Conservation (phyloP, 495 filamentous ascomycete genomes). For the Aspergillus bridgeri region DNA sequence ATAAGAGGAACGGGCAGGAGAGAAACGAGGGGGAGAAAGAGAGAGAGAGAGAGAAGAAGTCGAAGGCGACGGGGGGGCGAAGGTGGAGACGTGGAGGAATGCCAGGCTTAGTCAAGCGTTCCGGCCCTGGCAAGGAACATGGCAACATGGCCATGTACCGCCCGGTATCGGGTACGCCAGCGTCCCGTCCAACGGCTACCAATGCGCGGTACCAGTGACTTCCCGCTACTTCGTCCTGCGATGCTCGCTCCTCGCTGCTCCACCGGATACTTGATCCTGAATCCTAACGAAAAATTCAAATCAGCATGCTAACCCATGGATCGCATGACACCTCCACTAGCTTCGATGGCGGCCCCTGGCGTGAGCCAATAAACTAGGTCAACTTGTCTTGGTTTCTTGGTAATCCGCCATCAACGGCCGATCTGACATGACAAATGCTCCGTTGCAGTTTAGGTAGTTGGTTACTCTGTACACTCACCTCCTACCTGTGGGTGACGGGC, state of each 20-base stretch:
- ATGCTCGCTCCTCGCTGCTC: not conserved
- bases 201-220: not conserved
- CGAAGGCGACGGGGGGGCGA: slow-evolving; percentile 13
- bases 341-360: too few relatives aligned
- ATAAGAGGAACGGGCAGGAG: slow-evolving; percentile 7
- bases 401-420: too few relatives aligned
- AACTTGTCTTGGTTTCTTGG: not conserved
- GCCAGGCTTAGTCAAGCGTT: slow-evolving; percentile 11
- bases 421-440: not conserved
- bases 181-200: not conserved
- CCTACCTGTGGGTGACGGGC: not conserved
- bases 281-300: not conserved
- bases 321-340: not conserved
- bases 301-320: not conserved
- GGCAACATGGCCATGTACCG: too few relatives aligned
- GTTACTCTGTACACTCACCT: too few relatives aligned
- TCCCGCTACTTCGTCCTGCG: not conserved
- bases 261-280: not conserved
- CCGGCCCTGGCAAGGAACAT: not conserved
- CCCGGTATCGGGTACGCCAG: not conserved
- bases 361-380: too few relatives aligned
- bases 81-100: slow-evolving; percentile 13
- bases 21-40: slow-evolving; percentile 11
- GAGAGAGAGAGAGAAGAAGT: slow-evolving; percentile 12
- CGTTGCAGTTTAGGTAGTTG: too few relatives aligned